Conservation (phyloP, 441 rosid genomes). For the Melastoma candidum region DNA sequence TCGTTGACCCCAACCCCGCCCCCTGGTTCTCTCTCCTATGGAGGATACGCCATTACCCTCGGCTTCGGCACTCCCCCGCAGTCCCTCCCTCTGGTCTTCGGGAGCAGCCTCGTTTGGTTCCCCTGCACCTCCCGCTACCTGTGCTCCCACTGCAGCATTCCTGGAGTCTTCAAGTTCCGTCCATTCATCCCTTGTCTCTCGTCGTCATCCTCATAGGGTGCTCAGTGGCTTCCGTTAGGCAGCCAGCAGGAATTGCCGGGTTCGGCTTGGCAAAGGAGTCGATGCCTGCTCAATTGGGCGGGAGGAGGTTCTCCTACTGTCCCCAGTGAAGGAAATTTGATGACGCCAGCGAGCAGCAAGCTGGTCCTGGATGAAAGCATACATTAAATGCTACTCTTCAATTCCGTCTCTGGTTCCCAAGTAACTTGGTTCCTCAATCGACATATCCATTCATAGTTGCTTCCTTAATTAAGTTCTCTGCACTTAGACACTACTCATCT, state of each 20-base stretch:
- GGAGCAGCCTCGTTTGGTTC: conserved; percentile 81
- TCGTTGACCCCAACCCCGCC: not conserved
- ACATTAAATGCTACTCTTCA: too few relatives aligned
- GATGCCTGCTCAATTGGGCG: conserved; percentile 57
- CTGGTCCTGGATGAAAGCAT: conserved; percentile 19
- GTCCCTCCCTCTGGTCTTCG: conserved; percentile 35
- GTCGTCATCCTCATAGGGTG: conserved; percentile 66
- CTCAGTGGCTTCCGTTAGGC: conserved; percentile 49
- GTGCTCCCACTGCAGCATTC: conserved; percentile 49
- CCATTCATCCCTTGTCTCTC: conserved; percentile 45
- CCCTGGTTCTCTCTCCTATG: conserved; percentile 54
- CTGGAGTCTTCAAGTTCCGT: conserved; percentile 26
- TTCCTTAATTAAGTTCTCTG: too few relatives aligned
- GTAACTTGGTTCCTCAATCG: too few relatives aligned
- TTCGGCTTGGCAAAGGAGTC: conserved; percentile 62
- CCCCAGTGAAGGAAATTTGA: conserved; percentile 49
- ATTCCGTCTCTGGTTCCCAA: too few relatives aligned
- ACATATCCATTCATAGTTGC: too few relatives aligned
- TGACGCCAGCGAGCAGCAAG: conserved; percentile 40
- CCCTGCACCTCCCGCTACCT: conserved; percentile 72
- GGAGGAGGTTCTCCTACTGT: conserved; percentile 66
- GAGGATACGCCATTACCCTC: conserved; percentile 65
- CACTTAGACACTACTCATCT: too few relatives aligned
- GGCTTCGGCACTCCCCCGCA: conserved; percentile 80
- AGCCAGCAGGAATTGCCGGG: conserved; percentile 83